Evolutionary conservation across 441 rosid genomes (phyloP).

Genomic region (Pelargonium australe): DNA sequence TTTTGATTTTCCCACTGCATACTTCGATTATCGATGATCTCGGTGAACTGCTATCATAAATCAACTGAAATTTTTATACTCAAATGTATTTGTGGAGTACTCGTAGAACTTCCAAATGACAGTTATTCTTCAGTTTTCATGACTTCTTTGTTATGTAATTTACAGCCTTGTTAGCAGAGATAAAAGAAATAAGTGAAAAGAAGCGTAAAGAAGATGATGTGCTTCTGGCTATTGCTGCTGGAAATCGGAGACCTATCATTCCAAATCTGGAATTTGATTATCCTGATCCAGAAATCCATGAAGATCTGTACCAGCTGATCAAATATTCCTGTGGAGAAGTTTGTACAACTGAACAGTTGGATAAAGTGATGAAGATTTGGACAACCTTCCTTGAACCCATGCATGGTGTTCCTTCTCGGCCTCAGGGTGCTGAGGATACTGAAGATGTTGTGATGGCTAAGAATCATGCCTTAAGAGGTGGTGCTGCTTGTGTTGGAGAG

Average conservation of each 20-base stretch:
- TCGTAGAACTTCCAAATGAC: background rate
- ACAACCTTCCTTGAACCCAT: conserved; percentile 81
- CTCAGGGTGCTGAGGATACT: conserved; percentile 79
- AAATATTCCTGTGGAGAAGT: conserved; percentile 92
- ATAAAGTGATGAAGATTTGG: conserved; percentile 90
- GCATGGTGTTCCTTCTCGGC: conserved; percentile 73
- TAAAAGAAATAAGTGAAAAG: conserved; percentile 79
- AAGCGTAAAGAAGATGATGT: conserved; percentile 70
- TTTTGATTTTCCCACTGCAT: background rate
- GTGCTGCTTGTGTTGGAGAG: conserved; percentile 39
- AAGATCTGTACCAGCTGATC: conserved; percentile 87
- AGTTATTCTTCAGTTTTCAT: conserved; percentile 13
- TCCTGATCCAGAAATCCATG: conserved; percentile 82
- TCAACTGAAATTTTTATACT: background rate
- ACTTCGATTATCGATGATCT: background rate
- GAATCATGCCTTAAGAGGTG: conserved; percentile 41
- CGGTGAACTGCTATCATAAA: background rate
- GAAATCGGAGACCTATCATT: conserved; percentile 57
- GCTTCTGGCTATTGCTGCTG: conserved; percentile 84
- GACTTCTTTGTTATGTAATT: conserved; percentile 21
- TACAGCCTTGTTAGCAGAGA: conserved; percentile 81
- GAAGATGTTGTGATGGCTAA: conserved; percentile 66
- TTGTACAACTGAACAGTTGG: conserved; percentile 82
- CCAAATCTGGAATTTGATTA: conserved; percentile 75
- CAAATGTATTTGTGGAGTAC: background rate